Evolutionary conservation across 257 asterid genomes (phyloP).

Genomic region (Cinchona pubescens): DNA sequence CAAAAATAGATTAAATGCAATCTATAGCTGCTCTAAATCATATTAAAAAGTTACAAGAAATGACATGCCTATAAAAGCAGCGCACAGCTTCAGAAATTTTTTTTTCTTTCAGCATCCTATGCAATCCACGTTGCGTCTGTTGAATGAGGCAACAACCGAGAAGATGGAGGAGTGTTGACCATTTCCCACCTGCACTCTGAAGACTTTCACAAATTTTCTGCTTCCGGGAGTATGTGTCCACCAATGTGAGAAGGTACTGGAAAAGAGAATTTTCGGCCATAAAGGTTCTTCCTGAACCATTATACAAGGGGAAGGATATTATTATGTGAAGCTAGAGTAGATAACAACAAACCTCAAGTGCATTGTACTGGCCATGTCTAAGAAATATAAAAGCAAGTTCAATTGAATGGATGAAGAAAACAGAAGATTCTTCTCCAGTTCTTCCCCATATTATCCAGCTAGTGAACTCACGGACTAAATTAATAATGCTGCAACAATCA

Average conservation of each 20-base stretch:
- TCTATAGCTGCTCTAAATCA: not conserved
- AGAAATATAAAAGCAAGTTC: slow-evolving; percentile 73
- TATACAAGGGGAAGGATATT: not conserved
- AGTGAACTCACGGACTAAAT: slow-evolving; percentile 62
- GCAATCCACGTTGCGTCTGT: slow-evolving; percentile 67
- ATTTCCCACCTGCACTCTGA: slow-evolving; percentile 59
- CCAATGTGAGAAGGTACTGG: slow-evolving; percentile 75
- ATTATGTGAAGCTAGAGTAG: slow-evolving; percentile 15
- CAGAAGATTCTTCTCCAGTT: slow-evolving; percentile 69
- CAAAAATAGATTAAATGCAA: not conserved
- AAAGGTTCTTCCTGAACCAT: slow-evolving; percentile 22
- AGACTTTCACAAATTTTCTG: slow-evolving; percentile 70
- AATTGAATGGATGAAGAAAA: slow-evolving; percentile 72
- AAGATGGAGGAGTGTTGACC: slow-evolving; percentile 68
- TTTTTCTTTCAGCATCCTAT: slow-evolving; percentile 49
- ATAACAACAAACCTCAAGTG: slow-evolving; percentile 67
- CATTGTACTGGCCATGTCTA: slow-evolving; percentile 71
- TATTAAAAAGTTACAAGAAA: not conserved
- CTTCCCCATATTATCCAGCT: slow-evolving; percentile 95
- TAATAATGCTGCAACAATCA: slow-evolving; percentile 54
- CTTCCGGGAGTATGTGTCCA: slow-evolving; percentile 72
- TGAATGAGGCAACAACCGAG: slow-evolving; percentile 91
- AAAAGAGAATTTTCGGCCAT: slow-evolving; percentile 33
- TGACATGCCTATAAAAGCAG: slow-evolving; percentile 78
- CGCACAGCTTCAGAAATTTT: slow-evolving; percentile 76